Evolutionary conservation across 305 asterid genomes (phyloP).

Genomic region (Caryopteris hybrid): DNA sequence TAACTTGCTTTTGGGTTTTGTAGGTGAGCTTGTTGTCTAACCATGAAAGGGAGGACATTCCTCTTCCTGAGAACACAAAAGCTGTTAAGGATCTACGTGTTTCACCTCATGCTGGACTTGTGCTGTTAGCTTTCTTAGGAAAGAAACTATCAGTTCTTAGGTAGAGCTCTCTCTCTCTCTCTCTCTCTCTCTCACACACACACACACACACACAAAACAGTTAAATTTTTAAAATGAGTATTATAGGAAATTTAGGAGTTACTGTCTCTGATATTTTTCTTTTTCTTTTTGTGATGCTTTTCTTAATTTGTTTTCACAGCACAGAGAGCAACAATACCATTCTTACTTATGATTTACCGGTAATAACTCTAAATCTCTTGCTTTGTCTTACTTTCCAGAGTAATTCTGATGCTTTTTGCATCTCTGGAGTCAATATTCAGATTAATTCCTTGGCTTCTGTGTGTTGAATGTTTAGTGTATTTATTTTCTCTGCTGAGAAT

Average conservation of each 20-base stretch:
- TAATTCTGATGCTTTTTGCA: neutral
- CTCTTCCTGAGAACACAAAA: slow-evolving; percentile 55
- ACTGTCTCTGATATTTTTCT: slow-evolving; percentile 21
- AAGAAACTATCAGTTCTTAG: slow-evolving; percentile 73
- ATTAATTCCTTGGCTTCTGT: neutral
- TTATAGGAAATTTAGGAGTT: slow-evolving; percentile 16
- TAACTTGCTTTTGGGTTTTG: slow-evolving; percentile 10
- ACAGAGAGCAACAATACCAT: slow-evolving; percentile 72
- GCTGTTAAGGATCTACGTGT: slow-evolving; percentile 69
- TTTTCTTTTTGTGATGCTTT: neutral
- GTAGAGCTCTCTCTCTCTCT: slow-evolving; percentile 29
- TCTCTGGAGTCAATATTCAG: neutral
- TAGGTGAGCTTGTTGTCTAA: slow-evolving; percentile 68
- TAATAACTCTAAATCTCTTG: slow-evolving; percentile 30
- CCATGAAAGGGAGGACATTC: slow-evolving; percentile 61
- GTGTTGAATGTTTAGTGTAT: neutral
- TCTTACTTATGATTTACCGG: slow-evolving; percentile 82
- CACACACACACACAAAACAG: too few relatives aligned
- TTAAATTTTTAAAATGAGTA: neutral
- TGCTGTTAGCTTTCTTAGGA: slow-evolving; percentile 79
- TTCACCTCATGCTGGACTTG: slow-evolving; percentile 72
- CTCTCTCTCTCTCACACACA: neutral
- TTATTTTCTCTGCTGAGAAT: neutral
- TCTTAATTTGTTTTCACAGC: slow-evolving; percentile 39
- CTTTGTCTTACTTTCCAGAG: slow-evolving; percentile 7